A percentile compares a stretch with the other conserved stretches of the same genome.
Conservation (phyloP, 768 basidiomycete species). For the Russula dissimulans region DNA sequence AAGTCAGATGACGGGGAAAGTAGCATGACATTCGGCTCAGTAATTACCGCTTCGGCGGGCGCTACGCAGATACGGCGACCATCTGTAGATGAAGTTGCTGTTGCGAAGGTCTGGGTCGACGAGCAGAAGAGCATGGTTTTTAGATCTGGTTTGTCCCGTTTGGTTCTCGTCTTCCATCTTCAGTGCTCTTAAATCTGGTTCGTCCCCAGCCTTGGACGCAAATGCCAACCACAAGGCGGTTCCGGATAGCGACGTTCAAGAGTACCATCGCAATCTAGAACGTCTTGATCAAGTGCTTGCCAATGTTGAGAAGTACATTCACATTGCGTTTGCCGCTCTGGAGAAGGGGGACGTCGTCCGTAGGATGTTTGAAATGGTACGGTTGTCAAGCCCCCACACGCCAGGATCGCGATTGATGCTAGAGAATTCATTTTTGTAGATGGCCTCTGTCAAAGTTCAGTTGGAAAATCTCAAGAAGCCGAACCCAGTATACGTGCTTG, state of each 20-base stretch:
- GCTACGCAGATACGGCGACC: not conserved
- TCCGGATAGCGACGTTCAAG: not conserved
- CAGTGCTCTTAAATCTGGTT: not conserved
- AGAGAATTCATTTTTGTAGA: not conserved
- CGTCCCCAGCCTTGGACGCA: not conserved
- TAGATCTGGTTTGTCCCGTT: not conserved
- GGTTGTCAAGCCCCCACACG: not conserved
- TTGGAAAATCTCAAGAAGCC: not conserved
- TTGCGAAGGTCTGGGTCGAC: not conserved
- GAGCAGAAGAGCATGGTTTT: not conserved
- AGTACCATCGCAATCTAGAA: conserved; percentile 6
- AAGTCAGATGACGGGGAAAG: too few species aligned
- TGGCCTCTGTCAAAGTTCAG: conserved; percentile 3
- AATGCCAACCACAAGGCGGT: not conserved
- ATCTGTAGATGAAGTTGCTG: too few species aligned
- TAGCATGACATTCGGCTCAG: not conserved
- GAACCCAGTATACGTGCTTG: conserved; percentile 11
- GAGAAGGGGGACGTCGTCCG: not conserved
- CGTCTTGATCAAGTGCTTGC: conserved; percentile 4
- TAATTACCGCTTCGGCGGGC: not conserved
- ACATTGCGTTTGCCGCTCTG: conserved; percentile 1
- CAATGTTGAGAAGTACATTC: conserved; percentile 8
- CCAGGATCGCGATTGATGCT: not conserved
- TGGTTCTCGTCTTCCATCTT: not conserved
- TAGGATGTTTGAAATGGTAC: conserved; percentile 4